Conservation (phyloP, 495 filamentous ascomycete genomes). For the Xylaria acuta region DNA sequence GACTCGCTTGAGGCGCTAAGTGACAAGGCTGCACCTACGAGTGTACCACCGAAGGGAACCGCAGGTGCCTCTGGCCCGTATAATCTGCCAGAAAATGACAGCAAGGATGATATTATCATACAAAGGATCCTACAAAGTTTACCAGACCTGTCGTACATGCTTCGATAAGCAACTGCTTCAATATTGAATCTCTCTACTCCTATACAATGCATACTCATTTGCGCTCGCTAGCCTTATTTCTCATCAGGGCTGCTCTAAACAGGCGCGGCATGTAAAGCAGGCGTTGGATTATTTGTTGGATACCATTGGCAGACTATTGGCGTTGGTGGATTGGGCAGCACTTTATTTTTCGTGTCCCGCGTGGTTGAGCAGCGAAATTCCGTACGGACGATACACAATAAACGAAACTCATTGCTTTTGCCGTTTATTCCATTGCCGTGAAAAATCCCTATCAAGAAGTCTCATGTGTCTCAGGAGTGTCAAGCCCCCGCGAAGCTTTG, state of each 20-base stretch:
- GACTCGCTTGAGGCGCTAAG: neutral
- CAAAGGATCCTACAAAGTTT: slow-evolving; percentile 48
- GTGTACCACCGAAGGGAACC: neutral
- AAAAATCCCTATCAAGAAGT: neutral
- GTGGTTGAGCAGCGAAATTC: neutral
- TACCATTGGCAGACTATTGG: slow-evolving; percentile 15
- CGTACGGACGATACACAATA: neutral
- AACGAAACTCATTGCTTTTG: neutral
- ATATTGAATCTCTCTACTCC: slow-evolving; percentile 11
- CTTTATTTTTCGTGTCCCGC: neutral
- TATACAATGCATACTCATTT: neutral
- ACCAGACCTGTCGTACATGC: slow-evolving; percentile 63
- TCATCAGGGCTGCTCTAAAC: neutral
- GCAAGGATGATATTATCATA: slow-evolving; percentile 44
- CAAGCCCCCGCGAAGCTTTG: neutral
- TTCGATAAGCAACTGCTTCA: slow-evolving; percentile 38
- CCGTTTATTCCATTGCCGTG: neutral
- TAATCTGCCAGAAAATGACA: slow-evolving; percentile 29
- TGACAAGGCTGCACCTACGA: neutral
- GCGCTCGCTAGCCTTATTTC: neutral
- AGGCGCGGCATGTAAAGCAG: neutral
- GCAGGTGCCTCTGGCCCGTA: slow-evolving; percentile 27
- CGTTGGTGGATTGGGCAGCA: slow-evolving; percentile 14
- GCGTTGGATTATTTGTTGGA: slow-evolving; percentile 13
- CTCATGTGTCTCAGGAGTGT: neutral